phyloP scores from a whole-genome alignment of 2,329 filamentous ascomycete genomes.

The Xylariomycetidae sp. region DNA sequence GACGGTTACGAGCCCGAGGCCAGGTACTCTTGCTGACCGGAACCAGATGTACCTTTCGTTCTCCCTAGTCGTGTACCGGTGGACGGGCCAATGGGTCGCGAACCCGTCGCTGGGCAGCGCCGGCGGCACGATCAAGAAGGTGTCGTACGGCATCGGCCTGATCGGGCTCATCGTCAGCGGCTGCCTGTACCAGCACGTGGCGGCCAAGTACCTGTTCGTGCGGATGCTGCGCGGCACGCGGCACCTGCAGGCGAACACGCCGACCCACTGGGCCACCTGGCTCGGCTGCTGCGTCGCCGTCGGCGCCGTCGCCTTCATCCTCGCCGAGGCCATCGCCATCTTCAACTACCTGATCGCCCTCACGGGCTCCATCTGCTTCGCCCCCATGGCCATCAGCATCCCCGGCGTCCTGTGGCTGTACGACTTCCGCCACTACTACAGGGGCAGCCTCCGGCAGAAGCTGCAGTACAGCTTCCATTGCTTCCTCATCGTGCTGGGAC shows the following conservation, averaged over 20 bases:
- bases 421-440: slow-evolving; percentile 29
- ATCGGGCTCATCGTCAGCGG: slow-evolving; percentile 45
- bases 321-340: slow-evolving; percentile 22
- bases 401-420: slow-evolving; percentile 33
- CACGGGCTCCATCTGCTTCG: slow-evolving; percentile 30
- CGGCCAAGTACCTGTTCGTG: slow-evolving; percentile 30
- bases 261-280: slow-evolving; percentile 27
- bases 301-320: slow-evolving; percentile 16
- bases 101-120: slow-evolving; percentile 58
- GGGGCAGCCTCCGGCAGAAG: slow-evolving; percentile 13
- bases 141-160: slow-evolving; percentile 56
- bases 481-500: slow-evolving; percentile 12
- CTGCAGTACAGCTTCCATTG: slow-evolving; percentile 12
- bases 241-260: slow-evolving; percentile 26
- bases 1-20: too few species aligned
- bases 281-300: slow-evolving; percentile 20
- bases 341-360: slow-evolving; percentile 29
- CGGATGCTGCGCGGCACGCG: slow-evolving; percentile 24
- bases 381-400: slow-evolving; percentile 29
- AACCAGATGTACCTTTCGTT: slow-evolving; percentile 51
- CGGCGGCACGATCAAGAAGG: slow-evolving; percentile 54
- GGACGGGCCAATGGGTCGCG: slow-evolving; percentile 58
- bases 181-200: slow-evolving; percentile 27
- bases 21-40: too few species aligned
- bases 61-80: slow-evolving; percentile 56